These are phyloP conservation scores for Aschersonia sp. DNA, from an alignment of 2,329 filamentous ascomycete genomes.

Conservation along the genomic window DNA sequence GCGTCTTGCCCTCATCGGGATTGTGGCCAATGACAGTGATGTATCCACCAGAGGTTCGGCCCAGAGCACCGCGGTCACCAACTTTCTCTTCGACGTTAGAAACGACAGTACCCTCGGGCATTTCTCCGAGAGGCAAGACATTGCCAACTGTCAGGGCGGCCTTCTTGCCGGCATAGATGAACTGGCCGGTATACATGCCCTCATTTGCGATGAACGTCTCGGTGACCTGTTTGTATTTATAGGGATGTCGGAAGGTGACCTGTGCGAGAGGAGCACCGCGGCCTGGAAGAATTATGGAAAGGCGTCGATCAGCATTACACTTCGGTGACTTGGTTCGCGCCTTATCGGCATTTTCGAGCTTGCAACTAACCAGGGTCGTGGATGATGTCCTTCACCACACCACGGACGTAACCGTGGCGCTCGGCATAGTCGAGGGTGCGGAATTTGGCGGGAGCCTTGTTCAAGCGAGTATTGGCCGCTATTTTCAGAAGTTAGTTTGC, in stretches of 20 bases:
- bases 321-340: too few species aligned
- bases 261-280: constrained; percentile 95
- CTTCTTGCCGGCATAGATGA: constrained; percentile 99
- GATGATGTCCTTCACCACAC: constrained; percentile 97
- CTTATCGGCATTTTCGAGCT: neutral
- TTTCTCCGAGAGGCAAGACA: constrained; percentile 82
- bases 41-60: constrained; percentile 98
- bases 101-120: constrained; percentile 98
- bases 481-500: constrained; percentile 17
- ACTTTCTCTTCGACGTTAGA: constrained; percentile 99
- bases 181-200: constrained; percentile 99
- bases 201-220: constrained; percentile 99
- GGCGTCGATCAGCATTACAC: constrained; percentile 5
- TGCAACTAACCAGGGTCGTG: constrained; percentile 67
- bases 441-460: constrained; percentile 80
- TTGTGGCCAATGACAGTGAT: constrained; percentile 96
- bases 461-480: constrained; percentile 77
- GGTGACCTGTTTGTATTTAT: constrained; percentile 93
- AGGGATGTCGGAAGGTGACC: constrained; percentile 94
- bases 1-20: constrained; percentile 97
- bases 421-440: constrained; percentile 91
- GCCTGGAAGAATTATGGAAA: constrained; percentile 17
- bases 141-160: constrained; percentile 94
- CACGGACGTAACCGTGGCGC: constrained; percentile 93
- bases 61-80: constrained; percentile 91